Conservation (phyloP, 2,329 filamentous ascomycete genomes). For the Parastagonospora avenae region DNA sequence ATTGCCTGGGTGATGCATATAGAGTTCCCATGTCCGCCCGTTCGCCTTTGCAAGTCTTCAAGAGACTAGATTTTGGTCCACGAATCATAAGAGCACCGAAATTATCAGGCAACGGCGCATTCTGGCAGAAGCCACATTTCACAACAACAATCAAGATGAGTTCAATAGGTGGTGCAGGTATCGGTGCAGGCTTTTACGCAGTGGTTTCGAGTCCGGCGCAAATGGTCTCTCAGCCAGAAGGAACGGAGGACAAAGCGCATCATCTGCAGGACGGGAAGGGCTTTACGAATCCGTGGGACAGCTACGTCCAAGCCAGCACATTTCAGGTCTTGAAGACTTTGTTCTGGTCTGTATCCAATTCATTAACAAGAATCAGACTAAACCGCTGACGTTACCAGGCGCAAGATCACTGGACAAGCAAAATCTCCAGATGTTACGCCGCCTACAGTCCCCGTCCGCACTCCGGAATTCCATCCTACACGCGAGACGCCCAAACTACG, state of each 20-base stretch:
- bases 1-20: neutral
- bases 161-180: slow-evolving; percentile 27
- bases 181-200: slow-evolving; percentile 46
- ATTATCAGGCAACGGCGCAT: neutral
- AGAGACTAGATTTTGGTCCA: neutral
- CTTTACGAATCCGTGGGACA: slow-evolving; percentile 64
- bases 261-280: slow-evolving; percentile 60
- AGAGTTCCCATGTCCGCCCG: slow-evolving; percentile 18
- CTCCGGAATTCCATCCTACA: slow-evolving; percentile 68
- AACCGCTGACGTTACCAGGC: slow-evolving; percentile 33
- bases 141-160: slow-evolving; percentile 38
- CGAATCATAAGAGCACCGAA: too few relatives aligned
- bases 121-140: slow-evolving; percentile 31
- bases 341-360: slow-evolving; percentile 39
- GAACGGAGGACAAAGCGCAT: slow-evolving; percentile 54
- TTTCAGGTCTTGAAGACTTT: slow-evolving; percentile 46
- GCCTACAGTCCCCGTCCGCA: slow-evolving; percentile 69
- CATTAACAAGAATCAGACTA: neutral
- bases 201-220: slow-evolving; percentile 47
- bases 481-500: slow-evolving; percentile 68
- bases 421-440: slow-evolving; percentile 67
- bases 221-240: slow-evolving; percentile 50
- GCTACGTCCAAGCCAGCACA: slow-evolving; percentile 50
- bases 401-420: slow-evolving; percentile 55
- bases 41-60: neutral